phyloP scores from a whole-genome alignment of 805 yeast species.

The Candida orba region DNA sequence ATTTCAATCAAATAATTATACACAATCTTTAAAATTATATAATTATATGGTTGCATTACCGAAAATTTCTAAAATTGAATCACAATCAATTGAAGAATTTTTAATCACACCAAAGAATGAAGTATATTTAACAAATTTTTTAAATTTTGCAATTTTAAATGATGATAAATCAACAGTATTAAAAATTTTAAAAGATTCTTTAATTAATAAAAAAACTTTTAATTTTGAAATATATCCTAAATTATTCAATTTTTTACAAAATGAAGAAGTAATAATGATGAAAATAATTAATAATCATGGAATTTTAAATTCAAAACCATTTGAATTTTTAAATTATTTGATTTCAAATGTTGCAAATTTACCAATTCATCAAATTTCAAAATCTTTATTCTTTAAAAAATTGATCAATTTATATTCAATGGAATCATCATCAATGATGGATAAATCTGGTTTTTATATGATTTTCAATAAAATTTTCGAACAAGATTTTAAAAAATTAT shows the following conservation, averaged over 20 bases:
- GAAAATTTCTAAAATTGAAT: conserved; percentile 3
- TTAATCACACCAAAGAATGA: conserved; percentile 14
- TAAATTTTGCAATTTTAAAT: conserved; percentile 12
- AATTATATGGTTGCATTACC: conserved; percentile 32
- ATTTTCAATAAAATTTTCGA: conserved; percentile 26
- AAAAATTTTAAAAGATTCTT: conserved; percentile 33
- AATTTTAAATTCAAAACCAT: conserved; percentile 15
- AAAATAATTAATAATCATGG: conserved; percentile 31
- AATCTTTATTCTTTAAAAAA: conserved; percentile 27
- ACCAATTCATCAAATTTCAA: conserved; percentile 16
- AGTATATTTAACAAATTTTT: conserved; percentile 14
- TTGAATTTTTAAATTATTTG: conserved; percentile 24
- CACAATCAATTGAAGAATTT: conserved; percentile 4
- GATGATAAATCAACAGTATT: conserved; percentile 25
- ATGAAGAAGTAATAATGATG: conserved; percentile 24
- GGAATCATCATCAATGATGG: conserved; percentile 6
- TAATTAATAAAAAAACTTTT: conserved; percentile 27
- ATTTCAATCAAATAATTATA: conserved; percentile 22
- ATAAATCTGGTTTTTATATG: conserved; percentile 27
- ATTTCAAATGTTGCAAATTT: conserved; percentile 16
- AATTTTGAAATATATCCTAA: conserved; percentile 26
- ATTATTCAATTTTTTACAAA: conserved; percentile 27
- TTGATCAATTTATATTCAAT: conserved; percentile 15
- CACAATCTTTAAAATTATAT: conserved; percentile 27
- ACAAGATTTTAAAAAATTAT: conserved; percentile 3